phyloP scores from a whole-genome alignment of 441 rosid species.

The Gossypium lobatum region DNA sequence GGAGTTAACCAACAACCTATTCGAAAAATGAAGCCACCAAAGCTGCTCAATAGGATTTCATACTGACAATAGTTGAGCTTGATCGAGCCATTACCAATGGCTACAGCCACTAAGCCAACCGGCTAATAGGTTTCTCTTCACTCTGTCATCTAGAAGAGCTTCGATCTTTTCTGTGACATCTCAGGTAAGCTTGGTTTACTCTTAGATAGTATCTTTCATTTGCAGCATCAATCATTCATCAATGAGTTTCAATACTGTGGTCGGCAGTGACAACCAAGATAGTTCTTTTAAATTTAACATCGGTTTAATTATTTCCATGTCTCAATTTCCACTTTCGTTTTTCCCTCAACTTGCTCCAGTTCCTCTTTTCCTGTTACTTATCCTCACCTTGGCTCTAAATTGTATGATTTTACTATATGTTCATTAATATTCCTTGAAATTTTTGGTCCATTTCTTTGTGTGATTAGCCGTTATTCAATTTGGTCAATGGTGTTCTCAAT shows the following conservation, averaged over 20 bases:
- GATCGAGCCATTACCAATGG: slow-evolving; percentile 44
- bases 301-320: no score
- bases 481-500: no score
- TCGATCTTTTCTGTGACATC: slow-evolving; percentile 65
- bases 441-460: no score
- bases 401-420: no score
- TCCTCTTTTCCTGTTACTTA: no score
- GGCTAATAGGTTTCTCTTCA: slow-evolving; percentile 42
- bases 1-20: slow-evolving; percentile 26
- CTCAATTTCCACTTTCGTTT: no score
- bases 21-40: slow-evolving; percentile 54
- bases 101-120: slow-evolving; percentile 47
- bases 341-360: no score
- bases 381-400: no score
- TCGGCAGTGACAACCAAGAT: no score
- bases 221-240: slow-evolving; percentile 57
- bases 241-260: slow-evolving; percentile 53
- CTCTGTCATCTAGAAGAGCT: slow-evolving; percentile 58
- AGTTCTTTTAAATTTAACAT: no score
- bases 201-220: slow-evolving; percentile 66
- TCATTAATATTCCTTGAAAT: no score
- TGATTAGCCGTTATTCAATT: no score
- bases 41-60: slow-evolving; percentile 51
- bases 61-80: slow-evolving; percentile 62
- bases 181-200: slow-evolving; percentile 57